Base-by-base conservation (phyloP, 441 rosid species). In the Corymbia citriodora region DNA sequence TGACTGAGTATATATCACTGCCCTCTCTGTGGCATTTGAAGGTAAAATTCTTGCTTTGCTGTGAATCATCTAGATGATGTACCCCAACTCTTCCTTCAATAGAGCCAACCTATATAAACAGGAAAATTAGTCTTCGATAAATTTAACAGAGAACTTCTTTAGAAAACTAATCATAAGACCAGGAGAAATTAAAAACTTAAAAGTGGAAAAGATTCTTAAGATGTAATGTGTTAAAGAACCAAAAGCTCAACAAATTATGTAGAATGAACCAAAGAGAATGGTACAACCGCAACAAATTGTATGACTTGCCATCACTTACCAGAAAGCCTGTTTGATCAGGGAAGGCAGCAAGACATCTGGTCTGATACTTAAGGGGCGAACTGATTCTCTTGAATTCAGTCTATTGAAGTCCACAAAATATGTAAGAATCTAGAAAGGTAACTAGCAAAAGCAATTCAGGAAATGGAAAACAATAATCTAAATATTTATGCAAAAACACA, bases 301-400 rank as follows among this genome's bases (percentile, higher is more conserved):
- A 79, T 79, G 85, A 45, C 53, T 23, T 10, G 50, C 50, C 83
- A 79, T 79, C 53, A 23, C 88, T 29, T 96, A 98, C 99, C 98
- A 98, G 90, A 93, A 98, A 97, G 65, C 99, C 99, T 94, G 97
- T 99, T 93, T 98, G 99, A 92, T 97, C 99, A 86, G 99, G 99
- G 92, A 98, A 98, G 85, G 99, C 99, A 88, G 99, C 97, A 87
- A 97, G 95, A 91, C 99, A 97, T 93, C 99, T 95, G 48, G 99
- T 98, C 94, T 97, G 99, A 92, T 98, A 97, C 94, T 98, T 97
- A 89, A 98, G 92, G n/a, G 99, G 99, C 29, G 99, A 98, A 89
- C 63, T 83, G 36, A 98, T 95, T 93, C 97, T 97, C 96, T 97
- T 98, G 96, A 93, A 98, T 79, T 79, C 85, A 79, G 85, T 79